Evolutionary conservation across 208 protist genomes (phyloP), one percentile per base, ranked within the genome.

Genomic region (Leishmania amazonensis): DNA sequence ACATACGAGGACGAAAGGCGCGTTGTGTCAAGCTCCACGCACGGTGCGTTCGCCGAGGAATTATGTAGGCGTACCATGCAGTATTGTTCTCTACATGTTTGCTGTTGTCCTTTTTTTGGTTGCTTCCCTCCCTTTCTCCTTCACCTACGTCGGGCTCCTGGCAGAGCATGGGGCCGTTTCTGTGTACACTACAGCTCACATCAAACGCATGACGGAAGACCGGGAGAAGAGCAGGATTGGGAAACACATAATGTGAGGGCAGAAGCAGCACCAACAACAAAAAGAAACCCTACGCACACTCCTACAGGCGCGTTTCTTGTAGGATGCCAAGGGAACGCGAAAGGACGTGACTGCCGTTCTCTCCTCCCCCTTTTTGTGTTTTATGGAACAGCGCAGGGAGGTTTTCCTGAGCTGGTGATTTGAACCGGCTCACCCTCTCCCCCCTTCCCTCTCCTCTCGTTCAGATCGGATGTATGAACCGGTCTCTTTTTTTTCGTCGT

Each of bases 311-410:
- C 68, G 45, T 8, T 73, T 53, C 24, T 21, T 47, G 68, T 53
- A 51, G 24, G 42, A 17, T 73, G 42, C 13, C 65, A 76, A 81
- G 57, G 47, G 35, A 76, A 72, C 64, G 53, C 38, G 51, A 24
- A 76, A 76, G 71, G 31, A 24, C 19, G 17, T 51, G 65, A 67
- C 38, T 9, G 53, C 53, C 19, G 21, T 40, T 47, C 24, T 70
- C 53, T 57, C 76, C 74, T 80, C 51, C 28, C 53, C 24, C 42
- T 79, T 82, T 67, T 38, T 72, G 28, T 49, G 35, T 74, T 74
- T 64, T 81, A n/a, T 77, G 54, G 17, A 11, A 28, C 58, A 54
- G 53, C 13, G 54, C 38, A 64, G 47, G 7, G 51, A 51, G 57
- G 21, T 49, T 57, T 35, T 77, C 24, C 24, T 62, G 49, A 82